phyloP scores from a whole-genome alignment of 352 stramenopile species.

The Phytopythium mirpurense region DNA sequence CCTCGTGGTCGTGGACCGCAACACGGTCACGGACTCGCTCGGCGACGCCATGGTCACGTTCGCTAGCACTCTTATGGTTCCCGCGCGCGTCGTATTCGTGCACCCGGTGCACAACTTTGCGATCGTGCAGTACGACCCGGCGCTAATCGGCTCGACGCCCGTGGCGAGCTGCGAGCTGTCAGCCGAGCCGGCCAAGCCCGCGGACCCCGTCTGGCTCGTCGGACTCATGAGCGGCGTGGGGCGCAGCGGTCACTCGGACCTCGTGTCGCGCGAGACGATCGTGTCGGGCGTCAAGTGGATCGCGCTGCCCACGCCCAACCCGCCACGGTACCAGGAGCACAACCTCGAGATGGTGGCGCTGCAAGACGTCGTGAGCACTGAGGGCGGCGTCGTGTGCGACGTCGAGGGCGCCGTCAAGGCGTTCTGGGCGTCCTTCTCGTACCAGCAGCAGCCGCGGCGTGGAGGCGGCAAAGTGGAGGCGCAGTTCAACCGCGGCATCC shows the following conservation, averaged over 20 bases:
- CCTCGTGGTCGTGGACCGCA: constrained; percentile 90
- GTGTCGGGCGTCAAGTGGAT: constrained; percentile 87
- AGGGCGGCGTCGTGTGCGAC: constrained; percentile 79
- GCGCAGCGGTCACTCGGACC: constrained; percentile 69
- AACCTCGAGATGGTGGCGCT: constrained; percentile 86
- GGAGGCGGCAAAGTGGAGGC: constrained; percentile 74
- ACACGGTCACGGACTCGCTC: constrained; percentile 87
- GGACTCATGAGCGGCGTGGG: constrained; percentile 80
- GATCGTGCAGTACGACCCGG: constrained; percentile 90
- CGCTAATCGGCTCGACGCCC: constrained; percentile 76
- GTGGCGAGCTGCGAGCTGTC: constrained; percentile 79
- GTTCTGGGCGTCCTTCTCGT: constrained; percentile 87
- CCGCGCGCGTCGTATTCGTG: constrained; percentile 86
- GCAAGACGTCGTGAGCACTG: constrained; percentile 76
- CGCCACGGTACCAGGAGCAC: constrained; percentile 82
- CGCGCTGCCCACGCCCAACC: constrained; percentile 70
- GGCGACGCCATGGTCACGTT: constrained; percentile 89
- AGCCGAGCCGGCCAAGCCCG: constrained; percentile 46
- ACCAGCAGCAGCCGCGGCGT: constrained; percentile 60
- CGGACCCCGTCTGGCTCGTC: constrained; percentile 81
- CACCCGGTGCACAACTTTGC: constrained; percentile 92
- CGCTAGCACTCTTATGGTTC: constrained; percentile 86
- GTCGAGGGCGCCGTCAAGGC: constrained; percentile 63
- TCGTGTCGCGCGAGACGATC: constrained; percentile 83
- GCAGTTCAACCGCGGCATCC: constrained; percentile 84